Base-by-base conservation (phyloP, 805 yeast species). In the Trichomonascus vanleenenianus region DNA sequence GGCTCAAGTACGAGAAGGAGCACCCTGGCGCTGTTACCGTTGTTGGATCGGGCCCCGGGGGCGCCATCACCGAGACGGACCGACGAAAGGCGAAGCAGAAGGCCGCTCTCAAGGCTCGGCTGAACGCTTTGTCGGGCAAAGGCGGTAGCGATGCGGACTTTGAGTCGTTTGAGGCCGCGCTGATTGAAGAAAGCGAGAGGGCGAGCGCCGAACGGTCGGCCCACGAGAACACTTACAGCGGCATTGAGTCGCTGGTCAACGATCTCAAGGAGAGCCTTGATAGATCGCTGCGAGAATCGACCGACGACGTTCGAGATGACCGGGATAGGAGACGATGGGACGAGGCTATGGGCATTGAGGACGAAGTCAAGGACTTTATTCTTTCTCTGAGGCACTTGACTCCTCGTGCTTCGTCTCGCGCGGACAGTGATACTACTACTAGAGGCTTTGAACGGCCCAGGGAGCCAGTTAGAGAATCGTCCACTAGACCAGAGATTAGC, bases 121-220 rank as follows among this genome's bases (percentile, higher is more conserved):
- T 91, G 95, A 95, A 96, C 25, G 86, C 91, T 2, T 74, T 91
- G 56, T 89, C 97, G 0, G 96, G 96, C 4, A 83, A 80, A 56
- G 69, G 76, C 6, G 67, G 72, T 2, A 65, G 72, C 6, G 62
- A 56, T 11, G 48, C 59, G 4, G 68, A 67, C 2, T 72, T 75
- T 54, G 77, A 78, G 34, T 75, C 71, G 43, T 74, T 78, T 42
- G 86, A 81, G 49, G 61, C 67, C 5, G 66, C 69, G 41, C 45
- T 46, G 25, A 43, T 50, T 15, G 45, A 47, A 32, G 73, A 71
- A 48, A 82, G 78, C 42, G 69, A 73, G 16, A 66, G 63, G 19
- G 74, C 81, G n/a, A 71, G 70, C 33, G 62, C 63, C 16, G 85
- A 80, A 44, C 70, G 78, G 18, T 73, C 72, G 36, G 68, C 70